Conservation (phyloP, 2,329 filamentous ascomycete species). For the Monilinia laxa region DNA sequence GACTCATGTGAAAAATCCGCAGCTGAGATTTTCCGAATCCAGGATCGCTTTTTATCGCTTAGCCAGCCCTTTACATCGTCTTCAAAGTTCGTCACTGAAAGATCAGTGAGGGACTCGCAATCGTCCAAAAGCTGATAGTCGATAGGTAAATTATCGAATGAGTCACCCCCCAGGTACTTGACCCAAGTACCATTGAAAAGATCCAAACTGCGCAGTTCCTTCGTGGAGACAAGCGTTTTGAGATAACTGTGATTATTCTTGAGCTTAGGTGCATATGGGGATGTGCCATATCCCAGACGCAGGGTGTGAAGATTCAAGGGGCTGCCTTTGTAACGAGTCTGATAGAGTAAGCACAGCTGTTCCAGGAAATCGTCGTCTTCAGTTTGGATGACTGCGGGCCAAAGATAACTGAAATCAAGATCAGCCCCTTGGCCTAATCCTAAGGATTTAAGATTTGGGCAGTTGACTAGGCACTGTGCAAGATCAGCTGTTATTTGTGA, state of each 20-base stretch:
- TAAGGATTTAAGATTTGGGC: neutral
- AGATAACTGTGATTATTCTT: neutral
- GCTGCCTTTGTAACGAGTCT: neutral
- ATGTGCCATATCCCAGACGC: neutral
- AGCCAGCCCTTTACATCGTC: neutral
- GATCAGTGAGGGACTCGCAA: neutral
- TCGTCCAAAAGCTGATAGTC: neutral
- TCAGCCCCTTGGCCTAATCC: neutral
- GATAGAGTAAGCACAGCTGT: neutral
- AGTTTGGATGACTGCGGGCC: neutral
- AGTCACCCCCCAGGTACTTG: neutral
- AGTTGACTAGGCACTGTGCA: neutral
- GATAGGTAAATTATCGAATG: neutral
- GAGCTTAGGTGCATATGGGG: neutral
- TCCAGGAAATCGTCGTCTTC: neutral
- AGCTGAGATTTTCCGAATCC: neutral
- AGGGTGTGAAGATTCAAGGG: neutral
- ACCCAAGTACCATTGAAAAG: neutral
- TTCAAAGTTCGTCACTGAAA: neutral
- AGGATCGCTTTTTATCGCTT: neutral
- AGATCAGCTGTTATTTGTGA: constrained; percentile 1
- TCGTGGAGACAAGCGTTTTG: neutral
- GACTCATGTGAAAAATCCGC: neutral
- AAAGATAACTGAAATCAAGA: neutral
- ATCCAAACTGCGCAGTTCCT: neutral